Conservation (phyloP, 495 filamentous ascomycete genomes). For the Penicillium canescens region DNA sequence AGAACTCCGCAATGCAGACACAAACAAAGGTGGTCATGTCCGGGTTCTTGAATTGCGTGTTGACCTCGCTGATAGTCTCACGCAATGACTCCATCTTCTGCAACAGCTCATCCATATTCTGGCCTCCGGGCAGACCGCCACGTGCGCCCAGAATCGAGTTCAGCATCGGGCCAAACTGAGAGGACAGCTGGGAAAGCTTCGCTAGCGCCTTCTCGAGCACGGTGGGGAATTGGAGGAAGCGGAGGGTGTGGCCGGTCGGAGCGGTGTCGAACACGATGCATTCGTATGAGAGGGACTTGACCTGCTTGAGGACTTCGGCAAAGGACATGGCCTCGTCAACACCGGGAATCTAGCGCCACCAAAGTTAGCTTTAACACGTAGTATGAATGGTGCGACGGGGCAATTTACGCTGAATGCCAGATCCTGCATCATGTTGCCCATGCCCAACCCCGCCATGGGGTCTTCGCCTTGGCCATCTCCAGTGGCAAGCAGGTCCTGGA, state of each 20-base stretch:
- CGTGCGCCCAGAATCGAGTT: slow-evolving; percentile 84
- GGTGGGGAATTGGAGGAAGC: slow-evolving; percentile 97
- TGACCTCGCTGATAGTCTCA: slow-evolving; percentile 92
- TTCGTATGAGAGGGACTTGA: slow-evolving; percentile 98
- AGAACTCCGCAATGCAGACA: slow-evolving; percentile 97
- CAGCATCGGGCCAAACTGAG: slow-evolving; percentile 93
- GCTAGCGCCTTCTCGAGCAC: slow-evolving; percentile 97
- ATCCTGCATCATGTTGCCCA: slow-evolving; percentile 76
- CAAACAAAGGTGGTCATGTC: slow-evolving; percentile 97
- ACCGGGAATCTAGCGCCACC: slow-evolving; percentile 75
- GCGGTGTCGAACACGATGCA: slow-evolving; percentile 99
- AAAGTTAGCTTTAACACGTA: slow-evolving; percentile 8
- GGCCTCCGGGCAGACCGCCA: slow-evolving; percentile 85
- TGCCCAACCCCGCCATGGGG: slow-evolving; percentile 62
- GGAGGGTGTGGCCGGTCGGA: slow-evolving; percentile 97
- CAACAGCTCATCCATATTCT: slow-evolving; percentile 87
- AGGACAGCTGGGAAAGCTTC: slow-evolving; percentile 91
- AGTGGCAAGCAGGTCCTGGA: slow-evolving; percentile 86
- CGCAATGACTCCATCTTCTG: slow-evolving; percentile 91
- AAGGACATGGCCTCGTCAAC: slow-evolving; percentile 99
- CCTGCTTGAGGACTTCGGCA: slow-evolving; percentile 97
- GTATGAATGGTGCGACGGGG: not conserved
- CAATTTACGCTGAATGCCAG: slow-evolving; percentile 65
- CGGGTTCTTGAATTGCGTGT: slow-evolving; percentile 95
- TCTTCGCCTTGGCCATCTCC: slow-evolving; percentile 74